Percentiles rank a stretch among this genome's conserved stretches.
These are phyloP conservation scores for Excoecaria agallocha DNA, from an alignment of 345 rosid genomes.

Conservation along the genomic window DNA sequence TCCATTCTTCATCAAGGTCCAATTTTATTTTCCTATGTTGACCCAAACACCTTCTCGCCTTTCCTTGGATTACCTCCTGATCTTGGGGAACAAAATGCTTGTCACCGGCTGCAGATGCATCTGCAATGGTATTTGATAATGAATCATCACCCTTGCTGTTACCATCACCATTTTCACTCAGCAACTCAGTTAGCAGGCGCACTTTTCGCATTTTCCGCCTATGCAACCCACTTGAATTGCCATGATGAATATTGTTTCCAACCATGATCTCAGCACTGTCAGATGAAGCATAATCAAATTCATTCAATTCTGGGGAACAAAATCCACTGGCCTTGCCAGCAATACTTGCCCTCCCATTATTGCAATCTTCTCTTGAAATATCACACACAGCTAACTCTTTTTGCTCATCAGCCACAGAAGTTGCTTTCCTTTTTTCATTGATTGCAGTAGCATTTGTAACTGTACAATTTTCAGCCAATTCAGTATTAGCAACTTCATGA, in stretches of 20 bases:
- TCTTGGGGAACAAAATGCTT: slow-evolving; percentile 22
- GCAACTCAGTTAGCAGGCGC: slow-evolving; percentile 72
- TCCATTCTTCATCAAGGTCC: slow-evolving; percentile 42
- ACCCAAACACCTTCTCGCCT: slow-evolving; percentile 24
- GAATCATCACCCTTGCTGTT: slow-evolving; percentile 32
- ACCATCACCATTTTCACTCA: slow-evolving; percentile 42
- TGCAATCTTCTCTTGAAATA: slow-evolving; percentile 29
- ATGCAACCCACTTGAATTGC: slow-evolving; percentile 40
- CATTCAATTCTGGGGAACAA: slow-evolving; percentile 39
- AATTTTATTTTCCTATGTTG: slow-evolving; percentile 57
- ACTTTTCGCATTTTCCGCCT: slow-evolving; percentile 64
- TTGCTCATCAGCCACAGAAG: slow-evolving; percentile 22
- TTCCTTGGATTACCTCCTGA: slow-evolving; percentile 24
- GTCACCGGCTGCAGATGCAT: slow-evolving; percentile 28
- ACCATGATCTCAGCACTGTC: slow-evolving; percentile 49
- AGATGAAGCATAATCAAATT: slow-evolving; percentile 42
- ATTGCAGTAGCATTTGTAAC: slow-evolving; percentile 20
- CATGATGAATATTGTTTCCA: slow-evolving; percentile 26
- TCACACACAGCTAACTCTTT: slow-evolving; percentile 28
- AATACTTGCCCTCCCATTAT: slow-evolving; percentile 31
- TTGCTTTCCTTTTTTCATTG: slow-evolving; percentile 25
- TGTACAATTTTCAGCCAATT: slow-evolving; percentile 16
- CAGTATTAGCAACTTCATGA: slow-evolving; percentile 27
- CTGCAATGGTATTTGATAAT: slow-evolving; percentile 28
- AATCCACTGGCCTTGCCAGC: slow-evolving; percentile 31